Evolutionary conservation across 768 basidiomycete genomes (phyloP).

Genomic region (Suillus decipiens): DNA sequence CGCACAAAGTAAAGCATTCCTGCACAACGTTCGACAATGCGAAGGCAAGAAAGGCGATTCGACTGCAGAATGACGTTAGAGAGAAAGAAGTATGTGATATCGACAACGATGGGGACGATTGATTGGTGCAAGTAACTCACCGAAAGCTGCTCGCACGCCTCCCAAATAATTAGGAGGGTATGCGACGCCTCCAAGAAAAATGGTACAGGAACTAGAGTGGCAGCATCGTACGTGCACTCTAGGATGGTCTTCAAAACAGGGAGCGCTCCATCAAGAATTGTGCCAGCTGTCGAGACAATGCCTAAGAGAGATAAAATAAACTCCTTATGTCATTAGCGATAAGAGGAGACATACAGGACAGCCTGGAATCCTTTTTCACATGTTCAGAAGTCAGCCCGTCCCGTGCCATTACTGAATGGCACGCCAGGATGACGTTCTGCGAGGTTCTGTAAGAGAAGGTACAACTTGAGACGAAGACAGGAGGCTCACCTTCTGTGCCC

Average conservation of each 20-base stretch:
- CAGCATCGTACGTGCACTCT: not conserved
- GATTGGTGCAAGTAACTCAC: slow-evolving; percentile 39
- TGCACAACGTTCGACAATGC: slow-evolving; percentile 73
- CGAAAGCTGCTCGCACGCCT: slow-evolving; percentile 58
- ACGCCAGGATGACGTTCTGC: not conserved
- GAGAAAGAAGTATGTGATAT: not conserved
- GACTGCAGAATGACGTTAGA: slow-evolving; percentile 40
- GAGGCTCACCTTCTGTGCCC: not conserved
- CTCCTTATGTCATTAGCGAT: not conserved
- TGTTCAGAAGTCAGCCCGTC: not conserved
- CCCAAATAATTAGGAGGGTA: slow-evolving; percentile 63
- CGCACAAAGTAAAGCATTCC: slow-evolving; percentile 66
- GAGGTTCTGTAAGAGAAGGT: not conserved
- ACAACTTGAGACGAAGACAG: not conserved
- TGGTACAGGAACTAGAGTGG: slow-evolving; percentile 53
- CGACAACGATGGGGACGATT: not conserved
- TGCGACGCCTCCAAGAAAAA: slow-evolving; percentile 54
- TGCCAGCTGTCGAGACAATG: not conserved
- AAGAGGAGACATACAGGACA: not conserved
- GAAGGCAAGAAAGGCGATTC: slow-evolving; percentile 67
- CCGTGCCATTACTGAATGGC: not conserved
- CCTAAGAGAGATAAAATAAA: not conserved
- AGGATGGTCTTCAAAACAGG: slow-evolving; percentile 3
- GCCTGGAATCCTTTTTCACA: not conserved
- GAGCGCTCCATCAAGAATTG: not conserved